Evolutionary conservation across 2,329 filamentous ascomycete genomes (phyloP).

Genomic region (Trichoderma sp.): DNA sequence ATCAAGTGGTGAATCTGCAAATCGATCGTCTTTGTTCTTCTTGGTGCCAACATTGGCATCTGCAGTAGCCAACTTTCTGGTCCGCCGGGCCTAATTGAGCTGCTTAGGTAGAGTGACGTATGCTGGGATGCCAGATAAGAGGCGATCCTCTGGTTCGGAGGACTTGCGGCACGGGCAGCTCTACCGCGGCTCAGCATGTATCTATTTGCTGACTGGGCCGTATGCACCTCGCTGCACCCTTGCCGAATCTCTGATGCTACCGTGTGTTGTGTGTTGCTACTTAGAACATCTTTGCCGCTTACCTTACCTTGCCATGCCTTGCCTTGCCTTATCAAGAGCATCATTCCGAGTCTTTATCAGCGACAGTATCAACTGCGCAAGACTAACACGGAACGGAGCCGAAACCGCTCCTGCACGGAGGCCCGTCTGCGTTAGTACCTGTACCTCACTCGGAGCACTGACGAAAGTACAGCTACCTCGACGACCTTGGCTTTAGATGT

Average conservation of each 20-base stretch:
- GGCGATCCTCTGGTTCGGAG: background rate
- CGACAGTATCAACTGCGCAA: background rate
- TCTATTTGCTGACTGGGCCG: background rate
- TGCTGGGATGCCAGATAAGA: background rate
- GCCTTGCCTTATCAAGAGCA: too few species aligned
- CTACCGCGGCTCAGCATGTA: background rate
- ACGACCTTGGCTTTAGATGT: too few species aligned
- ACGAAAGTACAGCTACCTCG: too few species aligned
- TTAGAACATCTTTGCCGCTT: background rate
- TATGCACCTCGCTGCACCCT: background rate
- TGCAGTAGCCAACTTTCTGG: too few species aligned
- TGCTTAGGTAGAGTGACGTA: too few species aligned
- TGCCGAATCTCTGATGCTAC: constrained; percentile 5
- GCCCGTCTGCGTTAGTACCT: too few species aligned
- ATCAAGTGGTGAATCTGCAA: too few species aligned
- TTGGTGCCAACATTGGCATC: too few species aligned
- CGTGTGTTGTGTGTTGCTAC: background rate
- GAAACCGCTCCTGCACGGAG: background rate
- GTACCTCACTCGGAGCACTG: too few species aligned
- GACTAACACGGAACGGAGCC: constrained; percentile 15
- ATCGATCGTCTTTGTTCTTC: too few species aligned
- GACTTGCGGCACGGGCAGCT: background rate
- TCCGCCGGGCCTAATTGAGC: too few species aligned
- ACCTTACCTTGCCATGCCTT: too few species aligned
- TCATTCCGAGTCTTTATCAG: background rate